A percentile compares a stretch with the other conserved stretches of the same genome.
phyloP scores from a whole-genome alignment of 352 stramenopile species.

The Thalassiosira mediterranea region DNA sequence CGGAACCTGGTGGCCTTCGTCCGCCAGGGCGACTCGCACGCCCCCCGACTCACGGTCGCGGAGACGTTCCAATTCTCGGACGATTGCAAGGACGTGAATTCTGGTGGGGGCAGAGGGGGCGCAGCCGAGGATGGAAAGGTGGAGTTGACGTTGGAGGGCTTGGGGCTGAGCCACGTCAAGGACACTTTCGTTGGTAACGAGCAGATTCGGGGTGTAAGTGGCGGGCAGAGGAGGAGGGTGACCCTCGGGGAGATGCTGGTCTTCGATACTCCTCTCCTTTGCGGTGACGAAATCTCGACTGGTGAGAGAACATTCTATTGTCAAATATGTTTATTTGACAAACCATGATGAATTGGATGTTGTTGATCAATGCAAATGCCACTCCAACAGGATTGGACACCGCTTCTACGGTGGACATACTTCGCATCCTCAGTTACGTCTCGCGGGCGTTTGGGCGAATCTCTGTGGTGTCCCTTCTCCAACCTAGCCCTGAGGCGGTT shows the following conservation, averaged over 20 bases:
- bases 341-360: no score
- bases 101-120: no score
- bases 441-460: constrained; percentile 1
- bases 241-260: constrained; percentile 93
- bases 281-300: constrained; percentile 93
- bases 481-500: constrained; percentile 91
- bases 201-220: constrained; percentile 89
- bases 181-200: constrained; percentile 92
- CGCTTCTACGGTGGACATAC: constrained; percentile 91
- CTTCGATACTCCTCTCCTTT: constrained; percentile 84
- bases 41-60: constrained; percentile 88
- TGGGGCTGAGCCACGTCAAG: constrained; percentile 88
- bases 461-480: constrained; percentile 63
- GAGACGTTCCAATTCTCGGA: constrained; percentile 92
- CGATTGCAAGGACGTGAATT: constrained; percentile 56
- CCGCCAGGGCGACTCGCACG: constrained; percentile 88
- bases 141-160: constrained; percentile 86
- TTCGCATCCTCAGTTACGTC: constrained; percentile 70
- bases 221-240: constrained; percentile 89
- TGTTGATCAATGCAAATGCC: no score
- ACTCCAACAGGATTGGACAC: constrained; percentile 93
- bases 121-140: constrained; percentile 83
- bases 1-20: constrained; percentile 86
- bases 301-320: no score
- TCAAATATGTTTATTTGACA: no score